Evolutionary conservation across 805 yeast species (phyloP), one percentile per base, ranked within the genome.

Genomic region (Barnettozyma sp.): DNA sequence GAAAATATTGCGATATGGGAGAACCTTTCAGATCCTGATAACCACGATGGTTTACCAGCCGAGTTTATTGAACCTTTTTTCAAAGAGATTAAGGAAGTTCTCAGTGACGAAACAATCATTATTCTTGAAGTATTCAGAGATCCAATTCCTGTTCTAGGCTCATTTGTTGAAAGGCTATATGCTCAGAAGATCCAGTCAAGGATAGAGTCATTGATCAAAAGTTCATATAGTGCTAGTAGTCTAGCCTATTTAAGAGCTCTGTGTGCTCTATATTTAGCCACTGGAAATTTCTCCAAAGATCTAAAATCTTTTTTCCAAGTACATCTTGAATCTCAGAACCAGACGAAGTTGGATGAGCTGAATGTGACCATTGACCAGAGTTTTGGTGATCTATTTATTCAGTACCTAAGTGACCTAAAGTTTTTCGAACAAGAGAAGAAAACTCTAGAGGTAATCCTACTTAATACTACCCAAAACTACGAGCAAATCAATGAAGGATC

Each of bases 211-310:
- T 61, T 83, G 22, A 58, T 87, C 22, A 76, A 70, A 34, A 73
- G 70, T 38, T 78, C 95, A 0, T 69, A 73, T 32, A 68, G 82
- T 2, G 62, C 73, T 6, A 74, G 84, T 17, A 66, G 76, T 3
- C 60, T 87, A 34, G 81, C 94, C 0, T 85, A 81, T 52, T 76
- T 87, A 3, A 70, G 97, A 49, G 69, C 80, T 2, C 59, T 90
- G 22, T 83, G 85, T 57, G 65, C 78, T 3, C 62, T 82, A n/a
- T 80, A 76, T 51, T 66, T 70, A 0, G 59, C 72, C 24, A 64
- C 82, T 8, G 72, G 75, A 11, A 71, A 68, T 32, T 72, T 82
- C 46, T 76, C 83, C 1, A 73, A 71, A 38, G 77, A 75, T 38
- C 62, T 88, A 45, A 78, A 80, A 48, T 76, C 72, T 7, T 78